These are phyloP conservation scores for Hura crepitans DNA, from an alignment of 441 rosid genomes.

Conservation along the genomic window DNA sequence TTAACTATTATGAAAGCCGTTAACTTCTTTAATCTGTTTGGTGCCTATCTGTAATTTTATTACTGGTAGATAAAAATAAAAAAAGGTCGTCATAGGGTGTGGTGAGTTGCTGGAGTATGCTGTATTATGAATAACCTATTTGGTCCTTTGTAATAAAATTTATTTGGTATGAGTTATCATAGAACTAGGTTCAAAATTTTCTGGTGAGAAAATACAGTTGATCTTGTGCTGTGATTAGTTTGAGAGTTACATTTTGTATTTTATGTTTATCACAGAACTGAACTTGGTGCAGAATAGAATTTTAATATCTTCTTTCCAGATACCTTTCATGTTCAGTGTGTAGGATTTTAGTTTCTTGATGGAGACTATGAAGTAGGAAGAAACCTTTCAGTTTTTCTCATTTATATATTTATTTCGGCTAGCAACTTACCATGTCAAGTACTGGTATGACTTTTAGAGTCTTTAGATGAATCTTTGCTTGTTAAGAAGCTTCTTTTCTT, in stretches of 20 bases:
- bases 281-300: not conserved
- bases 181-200: constrained; percentile 4
- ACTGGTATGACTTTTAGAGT: not conserved
- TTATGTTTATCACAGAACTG: not conserved
- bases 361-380: not conserved
- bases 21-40: not conserved
- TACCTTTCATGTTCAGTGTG: not conserved
- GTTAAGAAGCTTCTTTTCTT: not conserved
- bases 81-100: not conserved
- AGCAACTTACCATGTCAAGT: not conserved
- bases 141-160: constrained; percentile 1
- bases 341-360: not conserved
- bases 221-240: not conserved
- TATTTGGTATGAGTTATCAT: not conserved
- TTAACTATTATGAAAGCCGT: not conserved
- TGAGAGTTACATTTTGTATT: not conserved
- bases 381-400: not conserved
- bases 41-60: not conserved
- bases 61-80: too few species aligned
- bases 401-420: not conserved
- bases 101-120: not conserved
- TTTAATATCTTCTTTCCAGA: not conserved
- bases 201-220: not conserved
- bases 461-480: not conserved
- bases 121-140: not conserved